These are phyloP conservation scores for Ambrosiella cleistominuta DNA, from an alignment of 2,329 filamentous ascomycete species.

Conservation along the genomic window DNA sequence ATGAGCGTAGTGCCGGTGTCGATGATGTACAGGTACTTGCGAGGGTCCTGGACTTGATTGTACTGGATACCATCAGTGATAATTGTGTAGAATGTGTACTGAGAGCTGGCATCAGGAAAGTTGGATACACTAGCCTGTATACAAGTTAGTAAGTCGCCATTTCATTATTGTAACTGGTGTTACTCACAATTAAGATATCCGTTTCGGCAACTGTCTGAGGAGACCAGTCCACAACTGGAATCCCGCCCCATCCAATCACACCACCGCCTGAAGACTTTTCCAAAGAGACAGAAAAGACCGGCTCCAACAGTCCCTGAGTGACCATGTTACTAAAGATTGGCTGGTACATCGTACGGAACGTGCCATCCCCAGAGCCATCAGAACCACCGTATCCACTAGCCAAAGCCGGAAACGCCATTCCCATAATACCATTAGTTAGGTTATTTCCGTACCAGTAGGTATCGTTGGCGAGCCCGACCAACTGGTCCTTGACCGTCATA, in stretches of 20 bases:
- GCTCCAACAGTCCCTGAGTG: conserved; percentile 26
- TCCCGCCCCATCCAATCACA: conserved; percentile 29
- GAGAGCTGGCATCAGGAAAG: conserved; percentile 13
- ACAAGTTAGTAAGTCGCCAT: conserved; percentile 5
- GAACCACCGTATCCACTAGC: conserved; percentile 26
- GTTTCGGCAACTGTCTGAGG: conserved; percentile 20
- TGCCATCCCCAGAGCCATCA: neutral
- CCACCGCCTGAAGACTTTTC: conserved; percentile 29
- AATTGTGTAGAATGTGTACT: conserved; percentile 36
- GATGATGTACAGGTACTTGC: conserved; percentile 31
- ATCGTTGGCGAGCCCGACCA: conserved; percentile 30
- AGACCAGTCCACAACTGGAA: conserved; percentile 23
- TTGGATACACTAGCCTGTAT: conserved; percentile 27
- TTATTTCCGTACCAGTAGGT: conserved; percentile 36
- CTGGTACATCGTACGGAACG: conserved; percentile 24
- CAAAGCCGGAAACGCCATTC: conserved; percentile 32
- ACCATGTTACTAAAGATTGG: conserved; percentile 33
- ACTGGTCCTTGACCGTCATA: conserved; percentile 26
- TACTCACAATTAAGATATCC: conserved; percentile 29
- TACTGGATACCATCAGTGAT: conserved; percentile 31
- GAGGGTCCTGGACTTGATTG: conserved; percentile 24
- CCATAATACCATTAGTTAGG: conserved; percentile 32
- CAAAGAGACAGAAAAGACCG: conserved; percentile 31
- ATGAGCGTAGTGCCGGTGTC: conserved; percentile 35
- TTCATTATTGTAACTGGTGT: neutral